A percentile compares a stretch with the other conserved stretches of the same genome.
Evolutionary conservation across 2,329 filamentous ascomycete species (phyloP).

Genomic region (Xylaria sp.): DNA sequence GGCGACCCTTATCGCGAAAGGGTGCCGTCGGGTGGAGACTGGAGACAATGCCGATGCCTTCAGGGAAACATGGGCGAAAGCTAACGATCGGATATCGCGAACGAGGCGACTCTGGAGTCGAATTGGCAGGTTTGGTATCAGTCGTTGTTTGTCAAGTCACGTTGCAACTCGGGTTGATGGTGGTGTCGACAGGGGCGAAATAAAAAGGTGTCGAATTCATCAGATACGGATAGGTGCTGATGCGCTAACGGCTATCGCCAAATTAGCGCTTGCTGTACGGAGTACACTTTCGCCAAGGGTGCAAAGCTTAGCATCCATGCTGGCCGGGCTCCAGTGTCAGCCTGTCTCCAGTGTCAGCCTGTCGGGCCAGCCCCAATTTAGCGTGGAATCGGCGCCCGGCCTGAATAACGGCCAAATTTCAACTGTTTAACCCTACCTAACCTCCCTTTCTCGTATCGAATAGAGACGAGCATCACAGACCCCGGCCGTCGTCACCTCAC

Average conservation of each 20-base stretch:
- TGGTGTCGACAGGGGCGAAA: constrained; percentile 10
- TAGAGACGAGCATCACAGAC: no score
- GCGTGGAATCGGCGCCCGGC: no score
- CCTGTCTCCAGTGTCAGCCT: no score
- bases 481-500: no score
- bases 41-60: constrained; percentile 8
- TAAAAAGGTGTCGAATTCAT: constrained; percentile 35
- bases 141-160: constrained; percentile 12
- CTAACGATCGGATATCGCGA: constrained; percentile 1
- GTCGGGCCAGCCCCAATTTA: no score
- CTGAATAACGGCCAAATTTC: no score
- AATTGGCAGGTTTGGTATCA: constrained; percentile 6
- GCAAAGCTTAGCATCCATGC: constrained; percentile 8
- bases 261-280: constrained; percentile 26
- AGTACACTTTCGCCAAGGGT: constrained; percentile 6
- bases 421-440: no score
- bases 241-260: constrained; percentile 21
- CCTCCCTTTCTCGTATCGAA: no score
- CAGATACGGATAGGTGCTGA: constrained; percentile 20
- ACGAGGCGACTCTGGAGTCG: neutral
- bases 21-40: constrained; percentile 21
- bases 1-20: constrained; percentile 21
- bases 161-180: constrained; percentile 1
- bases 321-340: no score
- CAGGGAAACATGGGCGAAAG: constrained; percentile 22